These are phyloP conservation scores for Funneliformis caledonium DNA, from an alignment of 371 early-diverging fungal species.

Conservation along the genomic window DNA sequence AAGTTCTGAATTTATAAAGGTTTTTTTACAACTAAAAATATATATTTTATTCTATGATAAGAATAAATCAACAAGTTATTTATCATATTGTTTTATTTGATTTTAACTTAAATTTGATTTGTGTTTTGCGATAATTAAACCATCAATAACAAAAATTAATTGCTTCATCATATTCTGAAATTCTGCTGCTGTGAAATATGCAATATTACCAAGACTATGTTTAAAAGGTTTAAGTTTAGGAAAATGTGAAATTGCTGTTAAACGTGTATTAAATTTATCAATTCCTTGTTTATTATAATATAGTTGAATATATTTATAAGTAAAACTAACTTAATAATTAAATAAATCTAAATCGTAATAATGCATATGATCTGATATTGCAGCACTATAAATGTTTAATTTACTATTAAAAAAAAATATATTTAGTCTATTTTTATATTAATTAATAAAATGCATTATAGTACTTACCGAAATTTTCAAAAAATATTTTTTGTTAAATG, in stretches of 20 bases:
- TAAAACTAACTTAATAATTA: neutral
- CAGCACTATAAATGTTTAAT: neutral
- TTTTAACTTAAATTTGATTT: neutral
- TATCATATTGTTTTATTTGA: too few species aligned
- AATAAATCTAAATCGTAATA: neutral
- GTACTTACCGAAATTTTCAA: neutral
- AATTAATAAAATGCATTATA: too few species aligned
- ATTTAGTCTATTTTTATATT: too few species aligned
- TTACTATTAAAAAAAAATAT: too few species aligned
- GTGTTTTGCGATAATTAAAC: neutral
- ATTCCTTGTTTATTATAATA: neutral
- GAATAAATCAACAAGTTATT: too few species aligned
- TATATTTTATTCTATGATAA: too few species aligned
- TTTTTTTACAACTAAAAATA: too few species aligned
- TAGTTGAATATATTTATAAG: neutral
- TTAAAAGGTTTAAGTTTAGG: neutral
- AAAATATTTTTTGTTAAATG: neutral
- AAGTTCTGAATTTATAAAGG: too few species aligned
- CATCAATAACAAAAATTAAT: neutral
- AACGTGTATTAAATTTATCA: neutral
- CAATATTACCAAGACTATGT: neutral
- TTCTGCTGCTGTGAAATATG: neutral
- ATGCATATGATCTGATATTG: neutral
- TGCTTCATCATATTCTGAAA: conserved; percentile 16
- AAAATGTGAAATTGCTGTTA: neutral